phyloP scores from a whole-genome alignment of 805 yeast species.

The Metschnikowia corniflorae region DNA sequence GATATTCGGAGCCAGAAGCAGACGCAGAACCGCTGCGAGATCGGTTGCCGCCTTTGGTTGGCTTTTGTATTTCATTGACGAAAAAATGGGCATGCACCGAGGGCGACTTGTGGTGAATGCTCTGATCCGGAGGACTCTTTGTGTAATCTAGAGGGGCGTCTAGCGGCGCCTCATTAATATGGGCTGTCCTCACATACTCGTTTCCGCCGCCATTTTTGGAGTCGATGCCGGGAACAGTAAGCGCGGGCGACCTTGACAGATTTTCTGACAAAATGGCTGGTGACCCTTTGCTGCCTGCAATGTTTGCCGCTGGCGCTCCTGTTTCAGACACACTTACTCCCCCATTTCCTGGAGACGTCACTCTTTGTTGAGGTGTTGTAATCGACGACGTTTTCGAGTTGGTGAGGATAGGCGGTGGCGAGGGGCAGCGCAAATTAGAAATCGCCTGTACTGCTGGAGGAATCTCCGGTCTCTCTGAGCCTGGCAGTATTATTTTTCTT shows the following conservation, averaged over 20 bases:
- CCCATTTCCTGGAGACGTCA: neutral
- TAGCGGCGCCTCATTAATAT: slow-evolving; percentile 5
- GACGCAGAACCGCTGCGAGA: slow-evolving; percentile 40
- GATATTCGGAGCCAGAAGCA: slow-evolving; percentile 25
- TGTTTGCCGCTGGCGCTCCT: neutral
- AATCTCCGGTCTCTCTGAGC: slow-evolving; percentile 13
- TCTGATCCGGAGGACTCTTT: slow-evolving; percentile 28
- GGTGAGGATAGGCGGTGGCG: slow-evolving; percentile 65
- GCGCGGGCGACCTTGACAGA: slow-evolving; percentile 3
- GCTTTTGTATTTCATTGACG: slow-evolving; percentile 64
- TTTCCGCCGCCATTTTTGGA: neutral
- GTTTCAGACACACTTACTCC: slow-evolving; percentile 1
- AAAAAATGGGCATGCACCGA: slow-evolving; percentile 79
- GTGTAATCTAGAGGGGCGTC: slow-evolving; percentile 17
- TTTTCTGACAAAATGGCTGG: slow-evolving; percentile 4
- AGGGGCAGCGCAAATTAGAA: slow-evolving; percentile 60
- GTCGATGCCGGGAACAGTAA: slow-evolving; percentile 4
- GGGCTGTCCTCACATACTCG: slow-evolving; percentile 5
- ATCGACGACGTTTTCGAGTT: slow-evolving; percentile 16
- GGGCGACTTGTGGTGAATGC: slow-evolving; percentile 49
- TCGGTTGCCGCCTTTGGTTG: slow-evolving; percentile 26
- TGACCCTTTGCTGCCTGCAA: neutral
- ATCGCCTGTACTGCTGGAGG: slow-evolving; percentile 56
- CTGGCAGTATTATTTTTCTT: neutral
- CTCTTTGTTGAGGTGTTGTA: slow-evolving; percentile 4